These are phyloP conservation scores for Fusarium sp. DNA, from an alignment of 2,329 filamentous ascomycete species.

Conservation along the genomic window DNA sequence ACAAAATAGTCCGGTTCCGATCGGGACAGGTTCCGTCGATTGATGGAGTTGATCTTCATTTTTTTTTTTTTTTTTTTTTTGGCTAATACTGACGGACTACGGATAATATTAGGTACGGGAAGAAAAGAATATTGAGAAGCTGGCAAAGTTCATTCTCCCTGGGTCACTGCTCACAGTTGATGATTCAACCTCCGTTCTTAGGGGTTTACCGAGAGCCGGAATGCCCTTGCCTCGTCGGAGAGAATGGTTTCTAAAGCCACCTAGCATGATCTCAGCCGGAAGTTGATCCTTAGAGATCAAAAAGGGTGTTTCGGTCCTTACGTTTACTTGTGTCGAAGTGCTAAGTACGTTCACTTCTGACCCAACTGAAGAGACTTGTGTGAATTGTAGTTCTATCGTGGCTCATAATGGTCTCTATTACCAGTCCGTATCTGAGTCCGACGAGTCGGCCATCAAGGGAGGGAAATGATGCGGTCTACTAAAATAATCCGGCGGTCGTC, in stretches of 20 bases:
- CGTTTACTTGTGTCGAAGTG: not conserved
- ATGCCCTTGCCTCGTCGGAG: not conserved
- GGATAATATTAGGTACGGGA: no score
- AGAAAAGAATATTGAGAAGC: not conserved
- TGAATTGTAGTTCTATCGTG: not conserved
- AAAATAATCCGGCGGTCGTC: not conserved
- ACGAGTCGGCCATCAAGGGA: not conserved
- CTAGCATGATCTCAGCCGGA: not conserved
- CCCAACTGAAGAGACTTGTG: not conserved
- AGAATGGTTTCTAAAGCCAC: not conserved
- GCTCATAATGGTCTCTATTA: not conserved
- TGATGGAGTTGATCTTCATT: not conserved
- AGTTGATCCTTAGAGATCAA: not conserved
- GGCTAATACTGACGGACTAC: not conserved
- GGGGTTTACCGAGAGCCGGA: no score
- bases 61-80: not conserved
- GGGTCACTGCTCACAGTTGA: not conserved
- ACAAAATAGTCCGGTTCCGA: not conserved
- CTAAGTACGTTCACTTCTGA: not conserved
- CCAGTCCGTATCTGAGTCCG: not conserved
- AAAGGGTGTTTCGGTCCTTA: accelerated
- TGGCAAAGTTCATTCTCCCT: not conserved
- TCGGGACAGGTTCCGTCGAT: not conserved
- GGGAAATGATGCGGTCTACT: not conserved
- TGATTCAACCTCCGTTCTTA: not conserved